A percentile compares a stretch with the other conserved stretches of the same genome.
phyloP scores from a whole-genome alignment of 2,329 filamentous ascomycete genomes.

The Pseudogymnoascus sp. region DNA sequence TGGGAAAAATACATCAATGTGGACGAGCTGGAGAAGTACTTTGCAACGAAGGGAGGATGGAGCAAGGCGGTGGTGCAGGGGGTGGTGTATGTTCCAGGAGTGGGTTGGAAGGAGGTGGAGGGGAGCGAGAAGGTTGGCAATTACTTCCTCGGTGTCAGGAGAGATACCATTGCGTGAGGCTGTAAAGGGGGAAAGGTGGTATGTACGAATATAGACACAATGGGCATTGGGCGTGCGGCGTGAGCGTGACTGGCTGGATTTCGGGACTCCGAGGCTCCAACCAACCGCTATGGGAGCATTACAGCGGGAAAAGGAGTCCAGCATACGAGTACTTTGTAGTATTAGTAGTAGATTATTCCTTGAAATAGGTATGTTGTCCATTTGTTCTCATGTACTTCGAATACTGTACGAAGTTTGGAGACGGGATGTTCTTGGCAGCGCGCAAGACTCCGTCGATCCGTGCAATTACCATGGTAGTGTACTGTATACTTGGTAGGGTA shows the following conservation, averaged over 20 bases:
- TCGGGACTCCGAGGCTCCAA: background rate
- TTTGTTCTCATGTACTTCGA: background rate
- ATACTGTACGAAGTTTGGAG: background rate
- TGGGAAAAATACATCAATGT: slow-evolving; percentile 95
- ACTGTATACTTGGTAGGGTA: background rate
- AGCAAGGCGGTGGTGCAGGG: slow-evolving; percentile 59
- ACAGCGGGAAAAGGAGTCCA: slow-evolving; percentile 1
- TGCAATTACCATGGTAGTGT: background rate
- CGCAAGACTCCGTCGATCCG: background rate
- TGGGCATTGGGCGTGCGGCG: slow-evolving; percentile 13
- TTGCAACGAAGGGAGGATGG: slow-evolving; percentile 50
- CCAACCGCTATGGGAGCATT: background rate
- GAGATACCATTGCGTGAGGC: slow-evolving; percentile 25
- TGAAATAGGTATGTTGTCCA: slow-evolving; percentile 2
- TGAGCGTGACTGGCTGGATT: background rate
- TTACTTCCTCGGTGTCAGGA: slow-evolving; percentile 87
- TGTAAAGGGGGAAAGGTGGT: background rate
- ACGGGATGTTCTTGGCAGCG: background rate
- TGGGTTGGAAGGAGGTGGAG: slow-evolving; percentile 79
- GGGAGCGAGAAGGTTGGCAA: slow-evolving; percentile 85
- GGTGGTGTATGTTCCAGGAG: slow-evolving; percentile 79
- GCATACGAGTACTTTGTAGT: background rate
- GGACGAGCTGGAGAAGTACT: slow-evolving; percentile 58
- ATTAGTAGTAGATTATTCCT: slow-evolving; percentile 6
- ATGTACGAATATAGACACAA: background rate